Percentiles rank a stretch among this genome's conserved stretches.
Conservation (phyloP, 306 rosid species). For the Carpinus fangiana region DNA sequence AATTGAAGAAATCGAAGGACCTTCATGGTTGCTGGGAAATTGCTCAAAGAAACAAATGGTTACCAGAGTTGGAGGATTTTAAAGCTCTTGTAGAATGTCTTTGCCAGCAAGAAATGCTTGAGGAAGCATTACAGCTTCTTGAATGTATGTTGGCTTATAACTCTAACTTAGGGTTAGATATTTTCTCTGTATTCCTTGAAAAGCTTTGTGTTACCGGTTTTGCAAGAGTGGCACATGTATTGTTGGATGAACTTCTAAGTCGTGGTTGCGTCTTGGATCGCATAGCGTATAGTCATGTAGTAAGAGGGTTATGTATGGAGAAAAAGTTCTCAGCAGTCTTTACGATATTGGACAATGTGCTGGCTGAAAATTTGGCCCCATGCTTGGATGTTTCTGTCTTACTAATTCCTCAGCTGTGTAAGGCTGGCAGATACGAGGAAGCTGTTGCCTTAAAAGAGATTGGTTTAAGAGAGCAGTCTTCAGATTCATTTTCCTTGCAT, state of each 20-base stretch:
- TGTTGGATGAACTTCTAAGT: constrained; percentile 50
- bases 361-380: constrained; percentile 48
- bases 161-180: constrained; percentile 50
- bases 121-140: constrained; percentile 62
- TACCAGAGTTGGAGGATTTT: constrained; percentile 55
- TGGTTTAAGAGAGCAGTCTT: constrained; percentile 40
- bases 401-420: constrained; percentile 65
- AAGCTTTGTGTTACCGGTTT: constrained; percentile 48
- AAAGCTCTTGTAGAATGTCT: constrained; percentile 48
- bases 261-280: constrained; percentile 48
- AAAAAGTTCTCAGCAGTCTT: constrained; percentile 50
- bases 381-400: constrained; percentile 47
- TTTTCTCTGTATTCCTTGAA: constrained; percentile 52
- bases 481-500: constrained; percentile 32
- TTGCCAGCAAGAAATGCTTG: constrained; percentile 48
- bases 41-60: constrained; percentile 61
- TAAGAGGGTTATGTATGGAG: constrained; percentile 56
- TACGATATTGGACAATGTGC: constrained; percentile 53
- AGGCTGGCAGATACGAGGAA: constrained; percentile 48
- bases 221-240: constrained; percentile 39
- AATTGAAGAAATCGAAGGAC: constrained; percentile 54
- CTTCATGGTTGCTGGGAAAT: constrained; percentile 52
- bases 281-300: constrained; percentile 47
- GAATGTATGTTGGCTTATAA: constrained; percentile 58
- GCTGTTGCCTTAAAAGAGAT: constrained; percentile 62